Conservation (phyloP, 768 basidiomycete species). For the Phallus indusiatus region DNA sequence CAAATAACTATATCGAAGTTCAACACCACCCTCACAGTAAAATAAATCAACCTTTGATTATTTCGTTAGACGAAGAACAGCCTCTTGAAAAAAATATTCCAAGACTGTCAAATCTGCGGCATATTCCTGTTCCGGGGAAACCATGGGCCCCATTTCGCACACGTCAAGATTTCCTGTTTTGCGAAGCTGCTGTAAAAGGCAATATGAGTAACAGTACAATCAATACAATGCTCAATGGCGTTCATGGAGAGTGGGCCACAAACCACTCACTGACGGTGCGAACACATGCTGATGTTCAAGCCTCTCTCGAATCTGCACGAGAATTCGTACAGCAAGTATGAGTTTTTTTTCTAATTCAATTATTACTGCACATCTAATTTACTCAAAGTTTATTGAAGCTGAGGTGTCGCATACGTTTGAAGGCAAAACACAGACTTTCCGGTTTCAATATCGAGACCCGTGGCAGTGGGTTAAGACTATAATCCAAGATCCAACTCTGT, state of each 20-base stretch:
- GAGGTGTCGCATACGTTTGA: constrained; percentile 13
- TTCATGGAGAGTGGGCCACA: constrained; percentile 10
- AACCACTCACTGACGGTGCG: too few species aligned
- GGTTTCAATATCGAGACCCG: constrained; percentile 22
- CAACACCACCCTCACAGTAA: too few species aligned
- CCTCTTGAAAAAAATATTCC: too few species aligned
- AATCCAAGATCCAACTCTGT: constrained; percentile 16
- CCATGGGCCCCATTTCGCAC: constrained; percentile 21
- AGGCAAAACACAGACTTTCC: constrained; percentile 11
- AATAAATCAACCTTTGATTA: too few species aligned
- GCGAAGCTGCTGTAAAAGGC: constrained; percentile 16
- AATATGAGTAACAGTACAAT: constrained; percentile 6
- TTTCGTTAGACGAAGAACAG: too few species aligned
- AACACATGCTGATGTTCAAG: too few species aligned
- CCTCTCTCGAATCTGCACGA: too few species aligned
- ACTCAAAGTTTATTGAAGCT: constrained; percentile 15
- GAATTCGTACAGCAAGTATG: too few species aligned
- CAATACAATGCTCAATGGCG: constrained; percentile 12
- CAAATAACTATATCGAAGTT: too few species aligned
- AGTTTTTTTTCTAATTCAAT: too few species aligned
- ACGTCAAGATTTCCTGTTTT: constrained; percentile 19
- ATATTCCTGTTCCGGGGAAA: constrained; percentile 2
- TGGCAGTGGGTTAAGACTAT: constrained; percentile 20
- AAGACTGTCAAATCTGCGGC: too few species aligned
- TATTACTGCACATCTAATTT: too few species aligned